Base-by-base conservation (phyloP, 352 stramenopile species). In the Pythium sp. region DNA sequence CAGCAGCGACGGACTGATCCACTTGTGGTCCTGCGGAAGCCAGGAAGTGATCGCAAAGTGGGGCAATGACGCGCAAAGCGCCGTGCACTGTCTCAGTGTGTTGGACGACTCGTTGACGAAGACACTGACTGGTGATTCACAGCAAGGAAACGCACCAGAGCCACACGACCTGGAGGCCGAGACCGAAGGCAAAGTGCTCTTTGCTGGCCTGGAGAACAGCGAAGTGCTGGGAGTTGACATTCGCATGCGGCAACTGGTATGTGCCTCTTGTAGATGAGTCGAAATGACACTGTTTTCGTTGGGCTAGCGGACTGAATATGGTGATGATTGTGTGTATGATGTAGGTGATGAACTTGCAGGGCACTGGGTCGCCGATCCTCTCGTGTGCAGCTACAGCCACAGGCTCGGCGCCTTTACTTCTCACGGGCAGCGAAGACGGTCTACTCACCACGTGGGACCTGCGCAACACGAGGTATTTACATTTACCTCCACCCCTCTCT, bases 351-450 rank as follows among this genome's bases (percentile, higher is more conserved):
- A 82, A 77, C 20, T 36, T 86, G 34, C 76, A 73, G 5, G 72
- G 76, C 6, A 61, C 76, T 54, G 76, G 70, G 4, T 61, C 56
- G 3, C 68, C 78, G 14, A 82, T 88, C 34, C 58, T 81, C n/a
- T 85, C 76, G 12, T 84, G 72, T 47, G 69, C 73, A 62, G 41
- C 14, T 47, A 55, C 71, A 2, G 72, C 47, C 24, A 58, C 20
- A 3, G 32, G 26, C 9, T 51, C 49, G 7, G 36, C 20, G 1
- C 73, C 80, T 4, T 70, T 85, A 67, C 58, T 90, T 6, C 70
- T 87, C 38, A 90, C 84, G 36, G 85, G 85, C 54, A 86, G 69
- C 57, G 83, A 91, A 71, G 76, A 93, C 57, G 85, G 85, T 7
- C 54, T 89, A 18, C 60, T 93, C 18, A 76, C 74, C 24, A 74